Evolutionary conservation across 768 basidiomycete genomes (phyloP).

Genomic region (Leccinellum rugosiceps): DNA sequence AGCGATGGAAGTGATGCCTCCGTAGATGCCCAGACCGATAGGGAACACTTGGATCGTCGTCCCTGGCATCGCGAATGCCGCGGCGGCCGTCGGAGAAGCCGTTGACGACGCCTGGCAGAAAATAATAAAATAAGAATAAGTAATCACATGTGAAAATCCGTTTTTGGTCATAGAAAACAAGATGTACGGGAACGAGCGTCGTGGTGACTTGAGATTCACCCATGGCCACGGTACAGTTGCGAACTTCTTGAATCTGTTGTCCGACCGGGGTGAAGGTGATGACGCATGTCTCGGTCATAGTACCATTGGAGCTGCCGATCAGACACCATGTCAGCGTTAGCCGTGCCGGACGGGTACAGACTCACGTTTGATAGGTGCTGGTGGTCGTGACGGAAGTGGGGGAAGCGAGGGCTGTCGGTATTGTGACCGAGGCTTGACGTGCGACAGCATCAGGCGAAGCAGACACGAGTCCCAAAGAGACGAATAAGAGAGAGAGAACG

Average conservation of each 20-base stretch:
- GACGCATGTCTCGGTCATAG: conserved; percentile 55
- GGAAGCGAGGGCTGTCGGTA: conserved; percentile 24
- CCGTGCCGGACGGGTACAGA: not conserved
- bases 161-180: not conserved
- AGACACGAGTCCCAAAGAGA: conserved; percentile 22
- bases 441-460: conserved; percentile 19
- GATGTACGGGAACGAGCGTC: not conserved
- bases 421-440: conserved; percentile 22
- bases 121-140: no score
- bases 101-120: conserved; percentile 23
- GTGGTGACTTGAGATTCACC: conserved; percentile 11
- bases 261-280: conserved; percentile 55
- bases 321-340: not conserved
- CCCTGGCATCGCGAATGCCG: conserved; percentile 64
- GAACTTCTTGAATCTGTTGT: conserved; percentile 50
- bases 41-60: conserved; percentile 73
- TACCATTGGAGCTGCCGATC: conserved; percentile 43
- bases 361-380: conserved; percentile 40
- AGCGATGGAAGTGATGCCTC: conserved; percentile 81
- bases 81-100: conserved; percentile 26
- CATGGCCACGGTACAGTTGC: conserved; percentile 46
- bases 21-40: conserved; percentile 80
- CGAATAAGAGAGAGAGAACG: conserved; percentile 24
- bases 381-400: conserved; percentile 38
- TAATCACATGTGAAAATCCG: no score